Evolutionary conservation across 352 stramenopile genomes (phyloP).

Genomic region (Aphanomyces euteiches): DNA sequence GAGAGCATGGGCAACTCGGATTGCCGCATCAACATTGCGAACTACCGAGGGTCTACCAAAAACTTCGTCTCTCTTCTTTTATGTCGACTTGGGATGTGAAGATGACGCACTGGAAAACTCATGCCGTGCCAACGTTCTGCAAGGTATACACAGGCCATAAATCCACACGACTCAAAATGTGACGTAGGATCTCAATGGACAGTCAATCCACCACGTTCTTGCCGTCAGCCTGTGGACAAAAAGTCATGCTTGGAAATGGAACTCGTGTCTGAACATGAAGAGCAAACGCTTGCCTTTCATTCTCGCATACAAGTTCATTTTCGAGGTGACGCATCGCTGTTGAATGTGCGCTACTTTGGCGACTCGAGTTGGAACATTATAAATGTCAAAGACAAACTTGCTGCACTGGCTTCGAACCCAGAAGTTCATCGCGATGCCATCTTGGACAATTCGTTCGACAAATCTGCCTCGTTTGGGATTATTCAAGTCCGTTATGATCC

Average conservation of each 20-base stretch:
- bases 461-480: constrained; percentile 60
- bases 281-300: neutral
- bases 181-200: too few species aligned
- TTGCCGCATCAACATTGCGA: constrained; percentile 2
- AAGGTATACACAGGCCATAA: neutral
- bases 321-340: neutral
- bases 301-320: constrained; percentile 26
- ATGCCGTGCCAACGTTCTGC: constrained; percentile 41
- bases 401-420: constrained; percentile 37
- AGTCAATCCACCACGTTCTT: neutral
- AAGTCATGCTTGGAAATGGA: constrained; percentile 18
- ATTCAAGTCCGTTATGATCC: constrained; percentile 49
- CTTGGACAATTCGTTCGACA: constrained; percentile 65
- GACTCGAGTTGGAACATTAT: constrained; percentile 50
- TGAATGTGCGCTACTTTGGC: constrained; percentile 3
- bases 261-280: constrained; percentile 1
- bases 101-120: constrained; percentile 53
- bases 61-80: constrained; percentile 64
- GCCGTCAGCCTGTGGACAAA: neutral
- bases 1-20: constrained; percentile 15
- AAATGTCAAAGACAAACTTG: constrained; percentile 67
- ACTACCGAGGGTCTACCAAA: constrained; percentile 1
- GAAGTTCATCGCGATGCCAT: constrained; percentile 37
- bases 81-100: constrained; percentile 65
- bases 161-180: neutral